Base-by-base conservation (phyloP, 768 basidiomycete species). In the Mycena albidolilacea region DNA sequence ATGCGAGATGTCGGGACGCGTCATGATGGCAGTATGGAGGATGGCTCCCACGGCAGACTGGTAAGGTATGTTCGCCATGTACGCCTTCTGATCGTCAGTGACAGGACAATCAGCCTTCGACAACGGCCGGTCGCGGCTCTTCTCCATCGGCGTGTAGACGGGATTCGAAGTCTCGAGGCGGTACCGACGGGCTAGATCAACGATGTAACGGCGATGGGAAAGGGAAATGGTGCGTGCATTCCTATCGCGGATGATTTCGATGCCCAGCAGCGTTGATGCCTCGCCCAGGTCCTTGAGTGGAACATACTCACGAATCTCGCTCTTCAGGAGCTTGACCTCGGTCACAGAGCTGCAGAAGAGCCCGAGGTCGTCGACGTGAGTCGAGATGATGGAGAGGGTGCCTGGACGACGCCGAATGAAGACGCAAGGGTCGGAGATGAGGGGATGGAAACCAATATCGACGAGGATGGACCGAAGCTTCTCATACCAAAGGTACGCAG, bases 231-330 rank as follows among this genome's bases (percentile, higher is more conserved):
- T 52, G 50, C 5, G 50, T 52, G 50, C n/a, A 6, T 52, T 52
- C 11, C 55, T 30, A 14, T 57, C 55, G 12, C 30, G 30, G 19
- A 57, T 57, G 55, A 57, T 57, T 38, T 57, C 55, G 12, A 57
- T 57, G 35, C 55, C 55, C 55, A 57, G 35, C 8, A 57, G 19
- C 30, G 55, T 57, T n/a, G 55, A 57, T 37, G 37, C 55, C 55
- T 57, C 55, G 23, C 55, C 55, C 55, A 57, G 55, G 37, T 57
- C 55, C 55, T 57, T 57, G 55, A 57, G 7, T 37, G 55, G 55
- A 10, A 57, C 55, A 38, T 57, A 30, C n/a, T 52, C 50, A n/a
- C 50, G n/a, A 11, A 52, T 52, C 21, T 52, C n/a, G 7, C n/a
- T 21, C 50, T 52, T 52, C 50, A 52, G 21, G 50, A 52, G 50